Evolutionary conservation across 192 early-diverging fungal genomes (phyloP), one percentile per base, ranked within the genome.

Genomic region (Coemansia javaensis): DNA sequence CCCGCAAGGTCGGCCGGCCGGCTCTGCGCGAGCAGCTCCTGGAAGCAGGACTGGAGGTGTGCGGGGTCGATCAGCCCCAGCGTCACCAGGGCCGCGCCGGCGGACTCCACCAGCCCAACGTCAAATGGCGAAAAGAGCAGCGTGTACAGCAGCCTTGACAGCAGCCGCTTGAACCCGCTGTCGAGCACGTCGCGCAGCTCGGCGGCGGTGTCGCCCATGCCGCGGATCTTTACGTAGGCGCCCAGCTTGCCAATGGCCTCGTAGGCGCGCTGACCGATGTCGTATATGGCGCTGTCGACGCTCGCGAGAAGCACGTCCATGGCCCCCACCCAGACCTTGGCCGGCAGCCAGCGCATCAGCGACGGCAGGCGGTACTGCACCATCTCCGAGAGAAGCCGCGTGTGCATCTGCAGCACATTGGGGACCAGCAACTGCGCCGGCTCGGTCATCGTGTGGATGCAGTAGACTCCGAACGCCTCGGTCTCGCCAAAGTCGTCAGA

Each of bases 401-500:
- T 58, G 13, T 66, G 52, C 16, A 50, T 52, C 15, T 63, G 62
- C 50, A 73, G 50, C 11, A 62, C 69, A 32, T 60, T 66, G 16
- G 69, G 69, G 12, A 58, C 40, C 12, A 39, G 49, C 5, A 73
- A 17, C 53, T 73, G 62, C 15, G 46, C 32, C 11, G 53, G 44
- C 17, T 45, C 39, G 1, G 53, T 21, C 16, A 63, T 61, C n/a
- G 50, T 52, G 12, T 73, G 58, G 4, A 73, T 52, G 49, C 69
- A 73, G 34, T 66, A 73, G 9, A 73, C 31, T 0, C 69, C 69
- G 47, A 62, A 73, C 16, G 61, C 46, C 41, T 73, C 69, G 6
- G 69, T 66, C 36, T 73, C 69, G 24, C 69, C 69, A 56, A 56
- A 73, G 27, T 45, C 52, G n/a, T 73, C 63, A 12, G 58, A 60